These are phyloP conservation scores for Antrodiella citrinella DNA, from an alignment of 768 basidiomycete species.

Conservation along the genomic window DNA sequence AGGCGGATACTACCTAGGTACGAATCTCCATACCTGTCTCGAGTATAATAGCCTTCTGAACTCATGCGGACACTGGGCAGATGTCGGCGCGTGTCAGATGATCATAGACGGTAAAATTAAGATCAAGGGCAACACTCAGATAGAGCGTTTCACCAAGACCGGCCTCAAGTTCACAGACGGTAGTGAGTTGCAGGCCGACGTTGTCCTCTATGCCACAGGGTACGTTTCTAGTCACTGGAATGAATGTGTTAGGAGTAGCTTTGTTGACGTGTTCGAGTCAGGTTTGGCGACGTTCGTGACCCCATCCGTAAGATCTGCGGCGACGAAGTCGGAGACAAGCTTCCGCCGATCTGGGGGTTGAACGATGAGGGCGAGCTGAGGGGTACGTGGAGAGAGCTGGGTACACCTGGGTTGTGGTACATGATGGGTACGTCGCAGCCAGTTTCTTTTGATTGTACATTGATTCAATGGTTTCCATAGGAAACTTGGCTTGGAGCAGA, in stretches of 20 bases:
- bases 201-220: slow-evolving; percentile 21
- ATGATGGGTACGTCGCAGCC: slow-evolving; percentile 48
- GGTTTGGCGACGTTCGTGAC: slow-evolving; percentile 7
- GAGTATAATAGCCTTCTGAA: too few relatives aligned
- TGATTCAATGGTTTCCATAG: slow-evolving; percentile 10
- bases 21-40: slow-evolving; percentile 4
- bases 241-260: too few relatives aligned
- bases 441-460: background rate
- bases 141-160: slow-evolving; percentile 20
- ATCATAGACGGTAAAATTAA: slow-evolving; percentile 66
- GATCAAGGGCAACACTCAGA: slow-evolving; percentile 45
- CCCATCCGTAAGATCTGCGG: slow-evolving; percentile 32
- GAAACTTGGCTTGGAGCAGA: slow-evolving; percentile 51
- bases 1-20: slow-evolving; percentile 66
- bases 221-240: too few relatives aligned
- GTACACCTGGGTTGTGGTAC: slow-evolving; percentile 45
- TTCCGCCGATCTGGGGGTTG: slow-evolving; percentile 55
- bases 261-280: too few relatives aligned
- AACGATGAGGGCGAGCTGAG: slow-evolving; percentile 56
- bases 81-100: slow-evolving; percentile 51
- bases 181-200: slow-evolving; percentile 17
- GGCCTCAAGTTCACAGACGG: slow-evolving; percentile 17
- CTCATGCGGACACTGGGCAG: slow-evolving; percentile 25
- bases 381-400: slow-evolving; percentile 43
- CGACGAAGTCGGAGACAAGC: slow-evolving; percentile 32